phyloP scores from a whole-genome alignment of 2,329 filamentous ascomycete genomes.

The Exophiala lecanii-corni region DNA sequence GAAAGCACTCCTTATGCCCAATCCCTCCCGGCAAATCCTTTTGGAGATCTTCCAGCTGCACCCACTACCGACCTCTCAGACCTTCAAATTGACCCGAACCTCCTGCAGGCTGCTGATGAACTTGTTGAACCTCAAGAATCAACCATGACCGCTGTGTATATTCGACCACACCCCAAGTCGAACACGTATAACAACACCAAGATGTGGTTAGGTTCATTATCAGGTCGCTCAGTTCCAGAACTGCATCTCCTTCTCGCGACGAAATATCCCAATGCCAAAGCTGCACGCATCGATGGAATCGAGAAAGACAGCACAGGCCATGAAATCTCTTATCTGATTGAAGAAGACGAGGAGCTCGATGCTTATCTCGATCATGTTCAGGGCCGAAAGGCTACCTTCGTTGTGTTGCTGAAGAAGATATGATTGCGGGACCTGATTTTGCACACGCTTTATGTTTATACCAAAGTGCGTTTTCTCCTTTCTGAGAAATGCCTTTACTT shows the following conservation, averaged over 20 bases:
- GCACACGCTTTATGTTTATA: too few species aligned
- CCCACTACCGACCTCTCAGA: conserved; percentile 34
- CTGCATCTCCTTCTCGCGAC: conserved; percentile 57
- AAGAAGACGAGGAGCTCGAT: conserved; percentile 65
- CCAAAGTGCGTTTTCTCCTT: too few species aligned
- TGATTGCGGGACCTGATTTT: too few species aligned
- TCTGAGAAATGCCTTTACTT: too few species aligned
- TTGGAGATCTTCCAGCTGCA: conserved; percentile 10
- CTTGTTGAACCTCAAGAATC: conserved; percentile 35
- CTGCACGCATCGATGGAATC: conserved; percentile 62
- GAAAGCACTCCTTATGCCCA: conserved; percentile 27
- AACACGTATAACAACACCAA: conserved; percentile 44
- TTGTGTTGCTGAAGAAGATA: conserved; percentile 35
- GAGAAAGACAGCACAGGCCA: conserved; percentile 51
- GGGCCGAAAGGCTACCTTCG: conserved; percentile 51
- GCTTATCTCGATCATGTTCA: conserved; percentile 66
- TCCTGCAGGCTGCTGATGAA: conserved; percentile 54
- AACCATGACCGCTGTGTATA: conserved; percentile 47
- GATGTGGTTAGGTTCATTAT: conserved; percentile 63
- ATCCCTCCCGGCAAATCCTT: conserved; percentile 17
- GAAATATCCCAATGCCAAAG: conserved; percentile 57
- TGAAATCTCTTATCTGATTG: conserved; percentile 62
- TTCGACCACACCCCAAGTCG: conserved; percentile 65
- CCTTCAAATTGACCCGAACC: conserved; percentile 60
- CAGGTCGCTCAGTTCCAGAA: conserved; percentile 55